These are phyloP conservation scores for Ramularia collo-cygni DNA, from an alignment of 2,329 filamentous ascomycete species.

Conservation along the genomic window DNA sequence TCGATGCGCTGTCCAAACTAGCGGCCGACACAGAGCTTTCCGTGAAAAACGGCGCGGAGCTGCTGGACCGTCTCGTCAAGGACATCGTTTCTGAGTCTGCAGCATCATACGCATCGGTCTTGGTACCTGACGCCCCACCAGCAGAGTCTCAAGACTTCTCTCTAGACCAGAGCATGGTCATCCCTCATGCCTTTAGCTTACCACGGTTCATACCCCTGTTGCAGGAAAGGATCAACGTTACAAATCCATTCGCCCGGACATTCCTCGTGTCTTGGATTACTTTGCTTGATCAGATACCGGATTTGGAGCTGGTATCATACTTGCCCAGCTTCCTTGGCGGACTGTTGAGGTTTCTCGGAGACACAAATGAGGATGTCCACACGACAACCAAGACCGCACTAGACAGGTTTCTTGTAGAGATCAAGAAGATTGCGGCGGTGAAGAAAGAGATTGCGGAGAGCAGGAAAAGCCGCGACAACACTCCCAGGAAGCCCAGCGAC, in stretches of 20 bases:
- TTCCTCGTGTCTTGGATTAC: slow-evolving; percentile 97
- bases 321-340: slow-evolving; percentile 87
- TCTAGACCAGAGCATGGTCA: slow-evolving; percentile 35
- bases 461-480: slow-evolving; percentile 56
- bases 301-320: slow-evolving; percentile 88
- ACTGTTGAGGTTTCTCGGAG: slow-evolving; percentile 83
- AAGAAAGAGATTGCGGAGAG: slow-evolving; percentile 90
- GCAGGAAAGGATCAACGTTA: slow-evolving; percentile 86
- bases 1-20: slow-evolving; percentile 93
- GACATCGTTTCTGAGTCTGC: slow-evolving; percentile 95
- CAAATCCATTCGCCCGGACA: slow-evolving; percentile 89
- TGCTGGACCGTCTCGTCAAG: slow-evolving; percentile 89
- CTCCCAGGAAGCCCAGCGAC: slow-evolving; percentile 19
- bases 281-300: slow-evolving; percentile 89
- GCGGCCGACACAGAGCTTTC: slow-evolving; percentile 93
- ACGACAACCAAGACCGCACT: slow-evolving; percentile 82
- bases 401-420: slow-evolving; percentile 85
- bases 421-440: slow-evolving; percentile 85
- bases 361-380: slow-evolving; percentile 89
- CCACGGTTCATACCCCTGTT: slow-evolving; percentile 85
- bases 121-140: slow-evolving; percentile 50
- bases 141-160: slow-evolving; percentile 35
- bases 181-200: slow-evolving; percentile 86
- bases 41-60: slow-evolving; percentile 94
- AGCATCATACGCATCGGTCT: slow-evolving; percentile 84